A percentile compares a stretch with the other conserved stretches of the same genome.
These are phyloP conservation scores for Fusarium redolens DNA, from an alignment of 2,329 filamentous ascomycete species.

Conservation along the genomic window DNA sequence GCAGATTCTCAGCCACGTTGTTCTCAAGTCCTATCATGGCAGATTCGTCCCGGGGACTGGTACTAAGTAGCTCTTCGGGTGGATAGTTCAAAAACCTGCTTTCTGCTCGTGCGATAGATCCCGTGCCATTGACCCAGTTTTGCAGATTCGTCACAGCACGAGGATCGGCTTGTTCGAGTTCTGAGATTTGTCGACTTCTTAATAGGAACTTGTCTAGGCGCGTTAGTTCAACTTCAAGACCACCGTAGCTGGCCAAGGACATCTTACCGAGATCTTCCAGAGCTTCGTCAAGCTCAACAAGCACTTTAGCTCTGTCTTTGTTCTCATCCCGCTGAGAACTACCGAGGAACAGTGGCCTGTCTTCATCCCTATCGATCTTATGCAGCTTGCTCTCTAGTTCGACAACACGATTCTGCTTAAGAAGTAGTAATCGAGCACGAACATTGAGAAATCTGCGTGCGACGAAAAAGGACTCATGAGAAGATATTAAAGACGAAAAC, in stretches of 20 bases:
- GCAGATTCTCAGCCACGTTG: neutral
- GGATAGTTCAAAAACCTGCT: neutral
- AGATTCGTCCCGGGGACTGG: neutral
- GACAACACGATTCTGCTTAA: neutral
- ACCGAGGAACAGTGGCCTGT: neutral
- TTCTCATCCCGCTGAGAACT: neutral
- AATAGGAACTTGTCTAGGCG: neutral
- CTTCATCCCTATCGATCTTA: neutral
- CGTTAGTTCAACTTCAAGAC: fast-evolving
- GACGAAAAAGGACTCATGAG: neutral
- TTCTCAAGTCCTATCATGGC: neutral
- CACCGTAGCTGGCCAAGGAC: fast-evolving
- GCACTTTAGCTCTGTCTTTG: fast-evolving
- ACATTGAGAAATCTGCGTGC: fast-evolving
- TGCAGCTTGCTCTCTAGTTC: neutral
- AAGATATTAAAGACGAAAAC: neutral
- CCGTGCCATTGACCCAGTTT: neutral
- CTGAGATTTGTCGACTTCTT: neutral
- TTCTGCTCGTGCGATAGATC: neutral
- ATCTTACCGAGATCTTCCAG: neutral
- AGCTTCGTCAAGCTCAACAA: neutral
- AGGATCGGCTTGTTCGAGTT: neutral
- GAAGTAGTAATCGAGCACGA: neutral
- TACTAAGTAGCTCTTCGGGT: neutral
- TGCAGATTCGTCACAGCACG: fast-evolving